Conservation (phyloP, 495 filamentous ascomycete species). For the Evansstolkia leycettana region DNA sequence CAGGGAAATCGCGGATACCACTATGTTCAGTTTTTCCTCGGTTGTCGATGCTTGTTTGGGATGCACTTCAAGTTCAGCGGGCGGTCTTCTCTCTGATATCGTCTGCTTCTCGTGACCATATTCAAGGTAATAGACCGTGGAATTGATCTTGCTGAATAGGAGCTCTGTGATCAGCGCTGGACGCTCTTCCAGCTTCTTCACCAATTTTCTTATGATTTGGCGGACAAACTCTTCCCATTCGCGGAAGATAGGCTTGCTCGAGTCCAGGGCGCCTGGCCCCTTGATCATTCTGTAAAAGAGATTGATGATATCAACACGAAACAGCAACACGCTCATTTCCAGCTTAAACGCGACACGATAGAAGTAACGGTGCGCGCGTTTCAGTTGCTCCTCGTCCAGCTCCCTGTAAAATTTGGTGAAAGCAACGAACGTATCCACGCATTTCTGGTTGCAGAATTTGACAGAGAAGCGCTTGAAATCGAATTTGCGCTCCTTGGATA, state of each 20-base stretch:
- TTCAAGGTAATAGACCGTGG: constrained; percentile 74
- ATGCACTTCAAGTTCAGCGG: constrained; percentile 71
- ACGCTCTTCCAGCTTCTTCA: constrained; percentile 70
- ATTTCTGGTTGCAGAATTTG: constrained; percentile 72
- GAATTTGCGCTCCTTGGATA: constrained; percentile 76
- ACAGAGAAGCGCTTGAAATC: constrained; percentile 76
- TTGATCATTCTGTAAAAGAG: constrained; percentile 89
- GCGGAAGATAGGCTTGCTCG: constrained; percentile 49
- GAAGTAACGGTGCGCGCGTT: constrained; percentile 90
- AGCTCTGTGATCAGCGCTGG: constrained; percentile 79
- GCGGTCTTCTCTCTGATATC: constrained; percentile 43
- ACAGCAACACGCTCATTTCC: constrained; percentile 77
- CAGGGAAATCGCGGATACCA: constrained; percentile 64
- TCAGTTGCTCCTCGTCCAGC: constrained; percentile 68
- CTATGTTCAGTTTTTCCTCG: constrained; percentile 64
- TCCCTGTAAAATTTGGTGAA: constrained; percentile 76
- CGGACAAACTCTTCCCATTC: constrained; percentile 88
- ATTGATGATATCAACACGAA: constrained; percentile 78
- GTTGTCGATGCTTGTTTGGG: constrained; percentile 41
- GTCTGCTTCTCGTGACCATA: constrained; percentile 81
- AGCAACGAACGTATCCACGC: constrained; percentile 76
- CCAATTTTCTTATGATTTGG: constrained; percentile 62
- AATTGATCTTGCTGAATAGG: constrained; percentile 85
- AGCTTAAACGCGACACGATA: constrained; percentile 92
- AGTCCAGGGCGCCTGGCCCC: constrained; percentile 67